These are phyloP conservation scores for Ophiostoma populinum DNA, from an alignment of 2,329 filamentous ascomycete species.

Conservation along the genomic window DNA sequence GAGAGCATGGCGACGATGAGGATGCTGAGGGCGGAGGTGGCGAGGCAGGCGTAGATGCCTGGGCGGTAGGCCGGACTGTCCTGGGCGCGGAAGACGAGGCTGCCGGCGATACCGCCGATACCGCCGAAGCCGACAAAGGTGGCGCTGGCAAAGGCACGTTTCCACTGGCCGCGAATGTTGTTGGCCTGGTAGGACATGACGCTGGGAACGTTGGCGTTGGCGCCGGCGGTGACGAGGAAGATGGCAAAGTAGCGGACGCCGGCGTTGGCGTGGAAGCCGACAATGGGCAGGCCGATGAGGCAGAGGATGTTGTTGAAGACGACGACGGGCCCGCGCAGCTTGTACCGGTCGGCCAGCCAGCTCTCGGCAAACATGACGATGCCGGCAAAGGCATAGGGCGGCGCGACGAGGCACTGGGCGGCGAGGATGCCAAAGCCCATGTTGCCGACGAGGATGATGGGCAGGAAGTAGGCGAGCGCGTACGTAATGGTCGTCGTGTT, in stretches of 20 bases:
- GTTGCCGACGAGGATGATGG: slow-evolving; percentile 47
- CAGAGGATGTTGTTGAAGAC: slow-evolving; percentile 34
- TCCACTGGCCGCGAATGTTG: slow-evolving; percentile 81
- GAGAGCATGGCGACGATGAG: slow-evolving; percentile 26
- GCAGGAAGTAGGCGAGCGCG: slow-evolving; percentile 62
- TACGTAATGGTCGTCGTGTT: slow-evolving; percentile 57
- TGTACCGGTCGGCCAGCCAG: slow-evolving; percentile 50
- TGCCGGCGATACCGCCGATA: slow-evolving; percentile 61
- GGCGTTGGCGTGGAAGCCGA: slow-evolving; percentile 44
- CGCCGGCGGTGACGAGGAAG: slow-evolving; percentile 59
- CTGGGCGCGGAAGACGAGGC: slow-evolving; percentile 48
- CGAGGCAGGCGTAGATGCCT: slow-evolving; percentile 37
- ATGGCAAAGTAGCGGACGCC: slow-evolving; percentile 54
- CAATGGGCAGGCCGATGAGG: slow-evolving; percentile 53
- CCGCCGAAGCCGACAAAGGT: slow-evolving; percentile 62
- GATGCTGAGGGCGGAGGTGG: slow-evolving; percentile 28
- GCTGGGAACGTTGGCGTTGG: slow-evolving; percentile 61
- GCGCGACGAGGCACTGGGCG: slow-evolving; percentile 55
- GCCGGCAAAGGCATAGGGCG: slow-evolving; percentile 48
- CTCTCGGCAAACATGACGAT: slow-evolving; percentile 42
- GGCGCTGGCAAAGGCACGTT: slow-evolving; percentile 62
- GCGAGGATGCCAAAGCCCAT: slow-evolving; percentile 47
- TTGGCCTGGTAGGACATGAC: slow-evolving; percentile 70
- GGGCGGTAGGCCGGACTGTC: slow-evolving; percentile 36
- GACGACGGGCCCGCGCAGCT: slow-evolving; percentile 47